Evolutionary conservation across 495 filamentous ascomycete genomes (phyloP), one percentile per base, ranked within the genome.

Genomic region (Pseudomonodictys pantanalensis): DNA sequence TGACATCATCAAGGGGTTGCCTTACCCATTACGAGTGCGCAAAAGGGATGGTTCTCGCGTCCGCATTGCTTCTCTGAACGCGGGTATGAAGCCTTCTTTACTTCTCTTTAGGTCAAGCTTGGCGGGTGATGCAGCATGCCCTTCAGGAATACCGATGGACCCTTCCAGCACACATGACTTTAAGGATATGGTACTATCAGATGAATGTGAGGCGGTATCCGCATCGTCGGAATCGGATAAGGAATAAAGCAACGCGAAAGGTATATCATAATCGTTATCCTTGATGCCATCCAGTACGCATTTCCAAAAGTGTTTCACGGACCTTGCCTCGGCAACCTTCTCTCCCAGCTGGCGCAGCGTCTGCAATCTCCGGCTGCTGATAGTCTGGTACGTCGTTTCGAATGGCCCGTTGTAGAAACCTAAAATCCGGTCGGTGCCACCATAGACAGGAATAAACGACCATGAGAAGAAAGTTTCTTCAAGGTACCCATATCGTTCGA

Each of bases 171-270:
- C 62, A 33, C 58, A 62, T 17, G 23, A 32, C 52, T 62, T 62
- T 11, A 53, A 35, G 9, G 58, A 50, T 2, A 58, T 51, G 20
- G 61, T 59, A 39, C 46, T 66, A 25, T 56, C 58, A 3, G 47
- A 46, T 2, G 58, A 61, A 25, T 53, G 50, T 11, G 47, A 66
- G 1, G 53, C 58, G 5, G 57, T 52, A 32, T 66, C 63, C 1
- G 49, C 45, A 35, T 53, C 43, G n/a, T 66, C 53, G 22, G 71
- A 67, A 10, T 77, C 71, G 8, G 45, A 53, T n/a, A 66, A 33
- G 12, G 63, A 62, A 26, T 66, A 66, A 15, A 66, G 35, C 3
- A 66, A 11, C 15, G 63, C 63, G 29, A 66, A 62, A 2, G 63
- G 63, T 2, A 62, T 35, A 24, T 66, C 63, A 23, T 49, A 42